Conservation (phyloP, 169 alveolate genomes). For the Babesia divergens region DNA sequence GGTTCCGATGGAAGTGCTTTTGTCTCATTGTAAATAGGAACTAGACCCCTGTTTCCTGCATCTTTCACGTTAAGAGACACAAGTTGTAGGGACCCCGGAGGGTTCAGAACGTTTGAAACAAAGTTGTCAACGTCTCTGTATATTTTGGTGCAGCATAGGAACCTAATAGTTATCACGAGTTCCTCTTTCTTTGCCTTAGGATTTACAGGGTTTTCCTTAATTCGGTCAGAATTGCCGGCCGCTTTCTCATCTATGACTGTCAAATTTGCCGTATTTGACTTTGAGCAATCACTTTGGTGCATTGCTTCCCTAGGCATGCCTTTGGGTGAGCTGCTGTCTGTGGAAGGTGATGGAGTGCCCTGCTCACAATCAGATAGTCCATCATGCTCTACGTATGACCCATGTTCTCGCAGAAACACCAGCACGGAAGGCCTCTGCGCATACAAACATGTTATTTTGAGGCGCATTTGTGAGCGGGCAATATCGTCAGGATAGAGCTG, state of each 20-base stretch:
- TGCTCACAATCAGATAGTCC: constrained; percentile 21
- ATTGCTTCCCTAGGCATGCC: too few species aligned
- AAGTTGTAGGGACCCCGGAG: constrained; percentile 63
- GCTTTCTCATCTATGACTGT: neutral
- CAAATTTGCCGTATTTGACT: neutral
- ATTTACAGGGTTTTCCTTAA: neutral
- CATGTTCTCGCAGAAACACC: constrained; percentile 44
- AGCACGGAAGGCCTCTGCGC: constrained; percentile 52
- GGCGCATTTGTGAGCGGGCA: constrained; percentile 78
- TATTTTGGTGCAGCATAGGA: constrained; percentile 49
- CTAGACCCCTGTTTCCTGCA: constrained; percentile 26
- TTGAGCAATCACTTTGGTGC: too few species aligned
- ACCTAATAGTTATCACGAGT: constrained; percentile 16
- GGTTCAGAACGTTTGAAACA: constrained; percentile 32
- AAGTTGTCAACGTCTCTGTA: constrained; percentile 43
- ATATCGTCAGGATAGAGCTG: constrained; percentile 76
- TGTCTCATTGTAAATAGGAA: neutral
- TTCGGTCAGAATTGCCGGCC: neutral
- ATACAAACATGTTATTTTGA: constrained; percentile 62
- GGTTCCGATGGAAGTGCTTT: neutral
- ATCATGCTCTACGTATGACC: constrained; percentile 64
- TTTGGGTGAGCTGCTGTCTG: neutral
- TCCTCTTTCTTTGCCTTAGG: neutral
- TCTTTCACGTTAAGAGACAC: constrained; percentile 61
- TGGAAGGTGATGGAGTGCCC: constrained; percentile 18